Conservation (phyloP, 2,329 filamentous ascomycete genomes). For the Furcasterigmium furcatum region DNA sequence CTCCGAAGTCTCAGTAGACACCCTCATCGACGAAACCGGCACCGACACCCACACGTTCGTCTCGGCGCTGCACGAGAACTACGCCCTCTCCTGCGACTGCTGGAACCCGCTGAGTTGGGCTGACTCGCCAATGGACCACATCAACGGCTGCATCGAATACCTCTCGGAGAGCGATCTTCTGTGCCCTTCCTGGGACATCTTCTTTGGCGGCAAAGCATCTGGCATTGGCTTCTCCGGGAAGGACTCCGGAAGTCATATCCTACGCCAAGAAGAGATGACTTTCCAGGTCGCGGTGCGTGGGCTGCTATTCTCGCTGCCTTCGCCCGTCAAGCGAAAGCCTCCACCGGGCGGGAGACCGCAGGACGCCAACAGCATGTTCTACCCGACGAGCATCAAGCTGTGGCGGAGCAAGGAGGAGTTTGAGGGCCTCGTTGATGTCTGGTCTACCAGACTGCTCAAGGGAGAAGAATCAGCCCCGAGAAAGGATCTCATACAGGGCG, state of each 20-base stretch:
- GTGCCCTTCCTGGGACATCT: slow-evolving; percentile 66
- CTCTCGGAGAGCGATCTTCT: slow-evolving; percentile 88
- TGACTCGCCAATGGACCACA: slow-evolving; percentile 67
- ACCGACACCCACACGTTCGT: slow-evolving; percentile 91
- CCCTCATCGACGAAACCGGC: slow-evolving; percentile 87
- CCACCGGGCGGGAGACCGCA: slow-evolving; percentile 36
- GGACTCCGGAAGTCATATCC: slow-evolving; percentile 64
- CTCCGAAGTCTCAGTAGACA: slow-evolving; percentile 67
- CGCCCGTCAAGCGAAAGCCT: slow-evolving; percentile 74
- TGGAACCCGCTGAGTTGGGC: slow-evolving; percentile 40
- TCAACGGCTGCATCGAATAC: slow-evolving; percentile 82
- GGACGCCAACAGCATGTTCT: slow-evolving; percentile 88
- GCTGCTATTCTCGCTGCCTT: slow-evolving; percentile 78
- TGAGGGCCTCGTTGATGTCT: slow-evolving; percentile 67
- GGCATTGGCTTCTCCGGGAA: slow-evolving; percentile 43
- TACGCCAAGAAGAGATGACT: slow-evolving; percentile 90
- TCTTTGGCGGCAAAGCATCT: slow-evolving; percentile 60
- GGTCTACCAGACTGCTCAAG: slow-evolving; percentile 59
- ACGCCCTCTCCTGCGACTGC: slow-evolving; percentile 75
- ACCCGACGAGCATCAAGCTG: slow-evolving; percentile 77
- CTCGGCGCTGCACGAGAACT: slow-evolving; percentile 91
- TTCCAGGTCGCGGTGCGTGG: slow-evolving; percentile 90
- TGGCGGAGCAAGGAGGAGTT: slow-evolving; percentile 84
- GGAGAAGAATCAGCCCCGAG: slow-evolving; percentile 40
- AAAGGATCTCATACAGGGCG: slow-evolving; percentile 39